These are phyloP conservation scores for Daldinia decipiens DNA, from an alignment of 495 filamentous ascomycete species.

Conservation along the genomic window DNA sequence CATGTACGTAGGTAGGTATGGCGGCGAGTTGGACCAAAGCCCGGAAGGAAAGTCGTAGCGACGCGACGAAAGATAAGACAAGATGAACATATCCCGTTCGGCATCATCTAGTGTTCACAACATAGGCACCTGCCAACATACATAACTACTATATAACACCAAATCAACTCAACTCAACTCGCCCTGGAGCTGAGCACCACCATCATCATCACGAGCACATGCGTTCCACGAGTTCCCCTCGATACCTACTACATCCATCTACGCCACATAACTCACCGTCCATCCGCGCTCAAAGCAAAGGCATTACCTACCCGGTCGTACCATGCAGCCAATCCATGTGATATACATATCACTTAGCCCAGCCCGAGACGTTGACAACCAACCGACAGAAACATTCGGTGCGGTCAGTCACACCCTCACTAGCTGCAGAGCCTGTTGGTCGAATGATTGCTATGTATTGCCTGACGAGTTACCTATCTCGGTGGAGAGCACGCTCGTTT, in stretches of 20 bases:
- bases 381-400: neutral
- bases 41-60: neutral
- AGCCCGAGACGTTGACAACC: conserved; percentile 1
- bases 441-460: neutral
- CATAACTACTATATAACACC: too few relatives aligned
- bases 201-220: too few relatives aligned
- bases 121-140: too few relatives aligned
- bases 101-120: too few relatives aligned
- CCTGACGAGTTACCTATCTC: neutral
- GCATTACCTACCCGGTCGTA: neutral
- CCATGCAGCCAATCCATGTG: neutral
- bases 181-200: too few relatives aligned
- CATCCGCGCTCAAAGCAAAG: neutral
- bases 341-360: neutral
- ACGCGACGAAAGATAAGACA: neutral
- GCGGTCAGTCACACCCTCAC: conserved; percentile 4
- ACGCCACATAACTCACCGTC: too few relatives aligned
- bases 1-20: neutral
- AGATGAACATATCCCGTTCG: too few relatives aligned
- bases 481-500: conserved; percentile 1
- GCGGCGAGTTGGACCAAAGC: neutral
- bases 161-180: too few relatives aligned
- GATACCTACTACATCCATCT: too few relatives aligned
- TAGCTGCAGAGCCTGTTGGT: neutral
- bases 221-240: too few relatives aligned